A percentile compares a stretch with the other conserved stretches of the same genome.
These are phyloP conservation scores for Pestalotiopsis sp. DNA, from an alignment of 2,329 filamentous ascomycete genomes.

Conservation along the genomic window DNA sequence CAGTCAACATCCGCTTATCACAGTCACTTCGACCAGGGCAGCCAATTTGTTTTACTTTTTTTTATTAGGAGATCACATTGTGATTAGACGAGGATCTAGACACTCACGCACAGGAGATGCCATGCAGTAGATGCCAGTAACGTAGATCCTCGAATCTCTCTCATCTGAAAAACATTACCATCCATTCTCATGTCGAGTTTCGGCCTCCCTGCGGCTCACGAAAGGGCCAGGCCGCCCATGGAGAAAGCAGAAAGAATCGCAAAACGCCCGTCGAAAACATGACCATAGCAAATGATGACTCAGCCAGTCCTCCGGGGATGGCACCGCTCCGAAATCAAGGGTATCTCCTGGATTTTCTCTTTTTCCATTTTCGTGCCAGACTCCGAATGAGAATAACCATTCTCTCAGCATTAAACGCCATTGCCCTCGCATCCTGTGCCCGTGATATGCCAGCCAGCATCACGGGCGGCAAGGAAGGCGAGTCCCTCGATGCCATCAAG, in stretches of 20 bases:
- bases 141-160: no score
- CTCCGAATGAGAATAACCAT: not conserved
- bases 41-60: no score
- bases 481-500: no score
- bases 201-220: not conserved
- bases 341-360: not conserved
- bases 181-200: not conserved
- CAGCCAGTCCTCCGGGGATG: slow-evolving; percentile 10
- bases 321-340: not conserved
- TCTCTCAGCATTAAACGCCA: not conserved
- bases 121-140: no score
- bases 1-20: no score
- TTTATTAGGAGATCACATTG: no score
- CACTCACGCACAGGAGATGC: no score
- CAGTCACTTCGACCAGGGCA: no score
- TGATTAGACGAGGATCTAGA: no score
- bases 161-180: not conserved
- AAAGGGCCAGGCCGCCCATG: not conserved
- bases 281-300: not conserved
- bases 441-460: not conserved
- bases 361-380: not conserved
- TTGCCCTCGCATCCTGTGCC: not conserved
- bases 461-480: no score
- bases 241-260: not conserved
- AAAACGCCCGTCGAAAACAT: not conserved